phyloP scores from a whole-genome alignment of 305 asterid species.

The Fraxinus albicans region DNA sequence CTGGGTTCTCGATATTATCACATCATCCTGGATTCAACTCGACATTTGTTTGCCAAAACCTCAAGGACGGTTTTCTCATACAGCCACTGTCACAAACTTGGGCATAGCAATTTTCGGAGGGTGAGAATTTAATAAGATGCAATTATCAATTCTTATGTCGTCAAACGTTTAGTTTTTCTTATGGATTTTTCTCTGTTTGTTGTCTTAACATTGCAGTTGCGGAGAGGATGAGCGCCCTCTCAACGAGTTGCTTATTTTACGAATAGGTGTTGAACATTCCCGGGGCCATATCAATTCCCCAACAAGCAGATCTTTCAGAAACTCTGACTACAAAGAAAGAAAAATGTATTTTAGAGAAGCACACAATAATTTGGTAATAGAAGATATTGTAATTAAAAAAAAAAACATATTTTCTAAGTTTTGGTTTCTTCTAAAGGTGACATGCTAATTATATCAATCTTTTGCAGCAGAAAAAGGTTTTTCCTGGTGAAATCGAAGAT shows the following conservation, averaged over 20 bases:
- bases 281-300: constrained; percentile 23
- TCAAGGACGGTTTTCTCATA: constrained; percentile 91
- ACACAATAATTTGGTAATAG: constrained; percentile 39
- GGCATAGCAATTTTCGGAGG: constrained; percentile 88
- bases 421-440: background rate
- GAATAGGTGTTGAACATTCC: constrained; percentile 36
- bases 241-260: constrained; percentile 73
- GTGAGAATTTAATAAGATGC: constrained; percentile 34
- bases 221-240: constrained; percentile 95
- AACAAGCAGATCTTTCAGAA: constrained; percentile 32
- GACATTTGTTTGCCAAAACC: constrained; percentile 52
- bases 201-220: constrained; percentile 47
- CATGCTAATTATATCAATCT: constrained; percentile 11
- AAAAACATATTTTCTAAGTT: background rate
- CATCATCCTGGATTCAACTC: constrained; percentile 67
- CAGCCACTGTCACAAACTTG: constrained; percentile 58
- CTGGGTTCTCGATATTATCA: constrained; percentile 68
- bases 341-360: constrained; percentile 38
- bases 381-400: background rate
- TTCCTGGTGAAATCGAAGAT: constrained; percentile 41
- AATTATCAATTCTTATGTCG: background rate
- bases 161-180: background rate
- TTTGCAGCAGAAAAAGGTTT: constrained; percentile 30
- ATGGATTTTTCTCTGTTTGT: background rate
- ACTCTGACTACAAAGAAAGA: constrained; percentile 33